Evolutionary conservation across 805 yeast genomes (phyloP).

Genomic region (Yarrowia keelungensis): DNA sequence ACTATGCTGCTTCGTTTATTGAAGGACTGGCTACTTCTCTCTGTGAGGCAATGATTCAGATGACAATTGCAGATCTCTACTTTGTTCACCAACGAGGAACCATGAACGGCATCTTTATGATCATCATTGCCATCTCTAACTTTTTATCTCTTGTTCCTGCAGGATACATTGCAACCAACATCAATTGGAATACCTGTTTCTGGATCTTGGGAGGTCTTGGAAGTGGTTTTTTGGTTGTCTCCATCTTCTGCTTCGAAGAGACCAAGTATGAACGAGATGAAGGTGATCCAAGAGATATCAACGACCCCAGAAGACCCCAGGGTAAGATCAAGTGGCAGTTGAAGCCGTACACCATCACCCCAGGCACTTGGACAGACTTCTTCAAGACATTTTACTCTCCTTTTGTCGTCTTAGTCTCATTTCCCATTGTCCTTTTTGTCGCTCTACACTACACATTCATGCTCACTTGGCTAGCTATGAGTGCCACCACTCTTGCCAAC

Average conservation of each 20-base stretch:
- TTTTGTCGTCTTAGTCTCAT: constrained; percentile 1
- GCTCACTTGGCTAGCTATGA: constrained; percentile 20
- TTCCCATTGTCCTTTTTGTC: constrained; percentile 8
- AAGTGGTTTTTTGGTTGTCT: neutral
- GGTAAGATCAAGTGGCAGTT: constrained; percentile 13
- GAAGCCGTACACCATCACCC: neutral
- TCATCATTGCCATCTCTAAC: constrained; percentile 7
- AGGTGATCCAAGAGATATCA: neutral
- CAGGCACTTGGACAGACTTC: neutral
- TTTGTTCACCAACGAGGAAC: constrained; percentile 28
- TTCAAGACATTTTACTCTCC: constrained; percentile 8
- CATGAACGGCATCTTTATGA: constrained; percentile 16
- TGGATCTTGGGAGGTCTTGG: constrained; percentile 18
- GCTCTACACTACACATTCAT: constrained; percentile 6
- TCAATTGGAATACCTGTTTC: constrained; percentile 11
- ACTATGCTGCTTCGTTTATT: constrained; percentile 4
- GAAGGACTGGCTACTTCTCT: constrained; percentile 16
- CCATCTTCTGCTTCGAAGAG: constrained; percentile 4
- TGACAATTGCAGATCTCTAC: constrained; percentile 18
- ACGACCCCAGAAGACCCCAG: neutral
- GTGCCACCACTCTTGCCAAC: constrained; percentile 13
- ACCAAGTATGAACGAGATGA: neutral
- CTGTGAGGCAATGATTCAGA: constrained; percentile 13
- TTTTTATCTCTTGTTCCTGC: constrained; percentile 10
- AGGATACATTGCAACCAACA: neutral